Base-by-base conservation (phyloP, 768 basidiomycete species). In the Podaxis pistillaris region DNA sequence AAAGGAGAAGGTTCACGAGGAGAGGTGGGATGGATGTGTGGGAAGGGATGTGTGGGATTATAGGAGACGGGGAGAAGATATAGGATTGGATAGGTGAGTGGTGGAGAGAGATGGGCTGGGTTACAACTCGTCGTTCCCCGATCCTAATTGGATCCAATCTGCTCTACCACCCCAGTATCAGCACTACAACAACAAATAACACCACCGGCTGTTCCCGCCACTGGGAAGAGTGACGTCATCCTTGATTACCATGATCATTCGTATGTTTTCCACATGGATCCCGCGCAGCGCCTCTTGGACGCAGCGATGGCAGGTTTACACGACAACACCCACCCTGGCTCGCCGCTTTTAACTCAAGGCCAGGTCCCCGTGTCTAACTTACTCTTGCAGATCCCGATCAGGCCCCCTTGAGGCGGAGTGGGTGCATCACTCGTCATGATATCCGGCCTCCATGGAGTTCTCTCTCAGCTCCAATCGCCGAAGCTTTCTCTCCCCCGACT, bases 141-240 rank as follows among this genome's bases (percentile, higher is more conserved):
- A 62, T 62, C 60, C 47, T 53, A 54, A 62, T 49, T 62, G 54
- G 61, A 60, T 53, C 51, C 59, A 56, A 62, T 62, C 54, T 56
- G 61, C 47, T 19, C 61, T 56, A 38, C 61, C 49, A 52, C 50
- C 59, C 26, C 59, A 60, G 56, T 46, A 41, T 26, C 36, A 41
- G 22, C 58, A 54, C 41, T 19, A 62, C 52, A 55, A 62, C 60
- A 47, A 41, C 59, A 62, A 62, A 54, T 41, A 62, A 47, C 57
- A 50, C 22, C 47, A 41, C 26, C 26, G 46, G 44, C 51, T 15
- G 40, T 36, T 38, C 38, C 41, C 58, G 58, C 37, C 30, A 56
- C 70, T 75, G 76, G n/a, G 73, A 75, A 69, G 38, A n/a, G 64
- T 76, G 72, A 73, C 64, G 66, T 75, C 75, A 76, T 65, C 51